Evolutionary conservation across 495 filamentous ascomycete genomes (phyloP).

Genomic region (Elasticomyces elasticus): DNA sequence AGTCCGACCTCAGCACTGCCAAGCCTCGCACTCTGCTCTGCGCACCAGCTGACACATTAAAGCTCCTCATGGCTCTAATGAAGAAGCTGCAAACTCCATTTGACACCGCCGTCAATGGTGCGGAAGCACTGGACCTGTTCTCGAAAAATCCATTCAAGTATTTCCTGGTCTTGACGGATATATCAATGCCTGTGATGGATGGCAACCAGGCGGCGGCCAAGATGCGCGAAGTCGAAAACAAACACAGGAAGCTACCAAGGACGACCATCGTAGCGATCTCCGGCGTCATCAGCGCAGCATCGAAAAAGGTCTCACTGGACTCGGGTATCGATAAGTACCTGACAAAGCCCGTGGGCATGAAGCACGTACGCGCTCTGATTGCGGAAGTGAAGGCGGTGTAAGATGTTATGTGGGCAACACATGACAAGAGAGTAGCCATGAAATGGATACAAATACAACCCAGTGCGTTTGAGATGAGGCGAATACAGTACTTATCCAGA

Average conservation of each 20-base stretch:
- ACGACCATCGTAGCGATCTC: conserved; percentile 13
- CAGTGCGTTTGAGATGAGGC: no score
- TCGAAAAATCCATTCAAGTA: neutral
- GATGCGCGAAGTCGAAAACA: conserved; percentile 6
- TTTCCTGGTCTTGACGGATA: conserved; percentile 11
- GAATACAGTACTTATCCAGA: no score
- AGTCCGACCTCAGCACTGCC: neutral
- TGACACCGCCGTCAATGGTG: conserved; percentile 2
- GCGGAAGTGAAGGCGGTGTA: neutral
- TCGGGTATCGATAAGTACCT: conserved; percentile 14
- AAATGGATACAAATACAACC: no score
- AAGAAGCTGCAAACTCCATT: neutral
- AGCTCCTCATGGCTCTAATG: conserved; percentile 12
- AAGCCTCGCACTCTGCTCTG: neutral
- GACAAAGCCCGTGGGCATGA: conserved; percentile 15
- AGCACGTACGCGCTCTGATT: neutral
- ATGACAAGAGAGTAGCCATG: no score
- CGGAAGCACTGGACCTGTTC: conserved; percentile 2
- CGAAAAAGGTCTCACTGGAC: neutral
- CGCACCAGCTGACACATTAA: neutral
- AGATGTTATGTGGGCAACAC: no score
- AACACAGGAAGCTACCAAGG: neutral
- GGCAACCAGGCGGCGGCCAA: conserved; percentile 8
- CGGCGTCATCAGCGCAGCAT: conserved; percentile 4
- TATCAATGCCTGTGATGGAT: conserved; percentile 15